These are phyloP conservation scores for Cardamine occulta DNA, from an alignment of 345 rosid species.

Conservation along the genomic window DNA sequence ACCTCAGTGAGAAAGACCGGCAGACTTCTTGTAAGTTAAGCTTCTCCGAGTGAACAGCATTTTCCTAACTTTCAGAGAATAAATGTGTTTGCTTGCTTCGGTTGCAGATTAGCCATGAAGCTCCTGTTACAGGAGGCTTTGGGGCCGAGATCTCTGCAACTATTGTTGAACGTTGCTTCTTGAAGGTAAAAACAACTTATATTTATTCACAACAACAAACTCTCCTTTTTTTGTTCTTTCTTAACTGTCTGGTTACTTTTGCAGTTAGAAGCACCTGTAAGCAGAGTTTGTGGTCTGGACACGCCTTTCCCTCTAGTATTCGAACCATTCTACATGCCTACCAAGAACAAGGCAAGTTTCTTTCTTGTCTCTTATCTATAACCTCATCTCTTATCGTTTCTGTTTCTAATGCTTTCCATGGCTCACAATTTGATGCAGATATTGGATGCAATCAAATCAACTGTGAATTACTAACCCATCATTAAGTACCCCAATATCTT, in stretches of 20 bases:
- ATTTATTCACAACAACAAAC: neutral
- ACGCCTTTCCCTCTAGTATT: slow-evolving; percentile 93
- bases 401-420: slow-evolving; percentile 19
- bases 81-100: slow-evolving; percentile 1
- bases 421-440: slow-evolving; percentile 53
- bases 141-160: slow-evolving; percentile 92
- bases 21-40: slow-evolving; percentile 66
- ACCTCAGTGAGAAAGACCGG: slow-evolving; percentile 84
- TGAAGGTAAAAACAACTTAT: slow-evolving; percentile 50
- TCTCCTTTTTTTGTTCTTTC: neutral
- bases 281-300: slow-evolving; percentile 81
- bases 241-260: slow-evolving; percentile 13
- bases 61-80: neutral
- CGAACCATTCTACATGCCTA: slow-evolving; percentile 84
- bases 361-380: neutral
- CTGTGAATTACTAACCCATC: slow-evolving; percentile 57
- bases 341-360: slow-evolving; percentile 65
- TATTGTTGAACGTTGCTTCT: slow-evolving; percentile 80
- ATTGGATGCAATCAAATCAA: slow-evolving; percentile 75
- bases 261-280: slow-evolving; percentile 87
- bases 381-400: neutral
- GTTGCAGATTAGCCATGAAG: slow-evolving; percentile 81
- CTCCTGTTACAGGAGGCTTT: slow-evolving; percentile 87
- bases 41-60: neutral
- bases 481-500: neutral